Base-by-base conservation (phyloP, 2,329 filamentous ascomycete species). In the Ascochyta viciae-villosae region DNA sequence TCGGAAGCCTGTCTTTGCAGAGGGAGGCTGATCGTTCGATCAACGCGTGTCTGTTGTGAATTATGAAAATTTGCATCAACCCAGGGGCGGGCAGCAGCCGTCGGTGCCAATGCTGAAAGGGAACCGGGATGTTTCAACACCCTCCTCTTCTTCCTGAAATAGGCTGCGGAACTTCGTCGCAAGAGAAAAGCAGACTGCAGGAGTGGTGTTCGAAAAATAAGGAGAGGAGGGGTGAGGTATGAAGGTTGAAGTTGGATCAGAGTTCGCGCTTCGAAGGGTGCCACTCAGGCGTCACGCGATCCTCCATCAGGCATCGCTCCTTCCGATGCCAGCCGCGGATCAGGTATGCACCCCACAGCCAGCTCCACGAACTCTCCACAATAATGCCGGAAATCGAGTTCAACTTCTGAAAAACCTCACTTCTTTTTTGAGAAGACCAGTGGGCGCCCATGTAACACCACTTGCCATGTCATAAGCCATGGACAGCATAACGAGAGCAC, bases 261-360 rank as follows among this genome's bases (percentile, higher is more conserved):
- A 47, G 50, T 47, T 53, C 43, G 42, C 41, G 22, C 37, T 47
- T 46, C 41, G 53, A 26, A 23, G 50, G 29, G 24, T 40, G 33
- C 46, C 39, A 46, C 9, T 50, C 48, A 48, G 38, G 43, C 54
- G 37, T 50, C 43, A 44, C 37, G 43, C 54, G 48, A 52, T 23
- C n/a, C 54, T 33, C 33, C 27, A 35, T 57, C 49, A 57, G 44
- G 54, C 54, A 45, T 52, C 48, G 54, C 27, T 53, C 39, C 29
- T 45, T 22, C 19, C 9, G 29, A 52, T 52, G 48, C 43, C 43
- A 48, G 42, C 42, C 29, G 37, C 38, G 29, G 37, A 57, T 48
- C 39, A 26, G 26, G n/a, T 41, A 42, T 34, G 43, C 33, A 44
- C 48, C 48, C 54, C 54, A 52, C 49, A 51, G 13, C 23, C 27